These are phyloP conservation scores for Cucumis melo DNA, from an alignment of 306 rosid species.

Conservation along the genomic window DNA sequence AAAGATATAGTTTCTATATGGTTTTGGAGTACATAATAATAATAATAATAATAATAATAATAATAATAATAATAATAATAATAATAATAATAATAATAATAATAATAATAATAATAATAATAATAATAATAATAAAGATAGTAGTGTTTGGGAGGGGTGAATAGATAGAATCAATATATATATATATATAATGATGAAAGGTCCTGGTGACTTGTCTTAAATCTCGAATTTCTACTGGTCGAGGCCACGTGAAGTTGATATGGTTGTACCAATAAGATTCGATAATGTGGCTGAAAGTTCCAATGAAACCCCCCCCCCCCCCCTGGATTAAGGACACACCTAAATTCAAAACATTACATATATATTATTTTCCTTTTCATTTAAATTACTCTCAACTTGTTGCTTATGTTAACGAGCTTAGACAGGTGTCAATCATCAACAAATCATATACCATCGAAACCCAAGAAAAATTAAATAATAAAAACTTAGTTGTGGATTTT, in stretches of 20 bases:
- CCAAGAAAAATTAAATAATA: neutral
- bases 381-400: neutral
- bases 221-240: neutral
- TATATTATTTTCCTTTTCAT: too few relatives aligned
- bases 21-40: neutral
- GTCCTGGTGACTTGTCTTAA: neutral
- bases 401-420: neutral
- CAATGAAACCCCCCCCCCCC: neutral
- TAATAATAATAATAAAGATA: too few relatives aligned
- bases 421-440: constrained; percentile 10
- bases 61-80: too few relatives aligned
- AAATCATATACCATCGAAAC: neutral
- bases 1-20: too few relatives aligned
- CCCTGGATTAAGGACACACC: constrained; percentile 2
- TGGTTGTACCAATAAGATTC: neutral
- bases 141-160: neutral
- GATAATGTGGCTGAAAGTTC: neutral
- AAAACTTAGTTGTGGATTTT: too few relatives aligned
- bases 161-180: neutral
- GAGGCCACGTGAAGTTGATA: neutral
- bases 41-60: too few relatives aligned
- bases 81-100: too few relatives aligned
- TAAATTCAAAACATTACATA: too few relatives aligned
- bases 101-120: too few relatives aligned
- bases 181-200: neutral